Evolutionary conservation across 2,329 filamentous ascomycete species (phyloP).

Genomic region (Fusarium longipes): DNA sequence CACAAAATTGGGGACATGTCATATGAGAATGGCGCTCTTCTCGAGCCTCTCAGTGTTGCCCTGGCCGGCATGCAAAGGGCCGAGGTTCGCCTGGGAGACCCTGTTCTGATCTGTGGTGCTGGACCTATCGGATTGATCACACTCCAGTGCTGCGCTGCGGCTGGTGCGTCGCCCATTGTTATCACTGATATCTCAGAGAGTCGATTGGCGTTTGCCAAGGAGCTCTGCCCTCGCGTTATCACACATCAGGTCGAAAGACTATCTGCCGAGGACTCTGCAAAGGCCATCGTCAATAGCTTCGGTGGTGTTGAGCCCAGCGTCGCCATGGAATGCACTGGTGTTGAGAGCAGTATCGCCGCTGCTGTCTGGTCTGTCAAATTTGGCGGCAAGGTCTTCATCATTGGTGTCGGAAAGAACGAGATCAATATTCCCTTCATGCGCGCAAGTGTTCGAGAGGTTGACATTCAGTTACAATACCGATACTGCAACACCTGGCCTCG

Average conservation of each 20-base stretch:
- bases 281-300: conserved; percentile 73
- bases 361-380: conserved; percentile 94
- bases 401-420: conserved; percentile 94
- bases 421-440: conserved; percentile 97
- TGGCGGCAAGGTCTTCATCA: conserved; percentile 96
- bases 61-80: conserved; percentile 89
- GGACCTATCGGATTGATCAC: conserved; percentile 94
- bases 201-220: conserved; percentile 84
- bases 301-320: conserved; percentile 84
- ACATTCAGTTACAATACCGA: conserved; percentile 95
- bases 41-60: conserved; percentile 91
- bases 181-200: conserved; percentile 95
- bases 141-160: conserved; percentile 83
- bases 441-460: conserved; percentile 88
- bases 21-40: conserved; percentile 88
- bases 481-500: conserved; percentile 97
- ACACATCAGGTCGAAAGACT: conserved; percentile 81
- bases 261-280: conserved; percentile 77
- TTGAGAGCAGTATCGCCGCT: conserved; percentile 86
- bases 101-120: conserved; percentile 89
- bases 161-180: conserved; percentile 89
- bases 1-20: conserved; percentile 95
- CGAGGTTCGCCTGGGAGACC: conserved; percentile 83
- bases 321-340: conserved; percentile 92
- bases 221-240: conserved; percentile 80